Base-by-base conservation (phyloP, 352 stramenopile genomes). In the Phytophthora aleatoria region DNA sequence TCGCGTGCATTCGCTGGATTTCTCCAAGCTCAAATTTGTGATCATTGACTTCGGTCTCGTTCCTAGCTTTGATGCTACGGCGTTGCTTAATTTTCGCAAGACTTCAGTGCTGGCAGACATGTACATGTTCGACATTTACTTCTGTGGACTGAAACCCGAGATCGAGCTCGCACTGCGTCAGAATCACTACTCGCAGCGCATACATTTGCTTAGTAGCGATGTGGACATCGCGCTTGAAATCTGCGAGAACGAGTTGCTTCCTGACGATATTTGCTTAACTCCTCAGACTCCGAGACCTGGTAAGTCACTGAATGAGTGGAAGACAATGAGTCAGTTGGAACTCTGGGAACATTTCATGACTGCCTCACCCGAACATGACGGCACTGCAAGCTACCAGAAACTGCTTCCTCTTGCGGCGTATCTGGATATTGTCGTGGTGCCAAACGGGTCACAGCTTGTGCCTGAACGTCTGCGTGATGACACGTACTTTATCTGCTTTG, bases 41-140 rank as follows among this genome's bases (percentile, higher is more conserved):
- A 73, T 92, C 39, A 89, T 94, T 38, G 86, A 94, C 57, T 91
- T 94, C 51, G 86, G 85, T 2, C 82, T 91, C 28, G 86, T 94
- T 7, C 79, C 85, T 0, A 87, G 78, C 31, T 91, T 92, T 38
- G 86, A 94, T 57, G 84, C 83, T 6, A 91, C 86, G 6, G 85
- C 85, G 24, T 57, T 94, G 49, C 69, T 91, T 7, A 91, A 90
- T 42, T 91, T 94, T 26, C 80, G 86, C 39, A 91, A 92, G 52
- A 57, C 74, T 5, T 83, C 82, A 2, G 72, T 64, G 4, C 71
- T 92, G 10, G 83, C 86, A 5, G 77, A 91, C 15, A 69, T 78
- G 43, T 89, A 83, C 56, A 74, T 79, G 38, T 91, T 92, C 24
- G 81, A 91, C 43, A 83, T 94, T n/a, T 90, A 89, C 69, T 92